Evolutionary conservation across 371 early-diverging fungal genomes (phyloP).

Genomic region (Chytridium lagenaria): DNA sequence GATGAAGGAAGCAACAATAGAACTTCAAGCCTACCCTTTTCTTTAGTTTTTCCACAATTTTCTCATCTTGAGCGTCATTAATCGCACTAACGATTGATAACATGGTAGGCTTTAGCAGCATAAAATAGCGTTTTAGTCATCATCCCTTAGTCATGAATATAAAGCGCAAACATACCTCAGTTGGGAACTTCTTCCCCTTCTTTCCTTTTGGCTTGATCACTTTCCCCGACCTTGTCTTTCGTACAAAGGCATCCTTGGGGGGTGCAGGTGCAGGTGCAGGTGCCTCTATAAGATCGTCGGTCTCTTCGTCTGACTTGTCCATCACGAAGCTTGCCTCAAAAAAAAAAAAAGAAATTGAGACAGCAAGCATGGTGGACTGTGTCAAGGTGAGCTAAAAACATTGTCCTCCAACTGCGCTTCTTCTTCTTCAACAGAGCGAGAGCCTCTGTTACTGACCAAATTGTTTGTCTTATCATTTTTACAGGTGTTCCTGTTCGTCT

Average conservation of each 20-base stretch:
- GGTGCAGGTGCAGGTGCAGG: too few species aligned
- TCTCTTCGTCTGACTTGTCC: too few species aligned
- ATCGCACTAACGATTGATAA: slow-evolving; percentile 24
- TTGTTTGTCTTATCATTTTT: not conserved
- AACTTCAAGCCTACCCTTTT: slow-evolving; percentile 27
- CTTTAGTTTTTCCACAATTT: slow-evolving; percentile 32
- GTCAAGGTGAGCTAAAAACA: not conserved
- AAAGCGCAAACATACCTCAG: not conserved
- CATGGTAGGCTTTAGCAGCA: slow-evolving; percentile 22
- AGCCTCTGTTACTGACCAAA: too few species aligned
- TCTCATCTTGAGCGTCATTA: slow-evolving; percentile 27
- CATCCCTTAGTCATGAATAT: not conserved
- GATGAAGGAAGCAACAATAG: too few species aligned
- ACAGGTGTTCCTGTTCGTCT: slow-evolving; percentile 42
- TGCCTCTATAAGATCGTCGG: too few species aligned
- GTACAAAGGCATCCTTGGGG: too few species aligned
- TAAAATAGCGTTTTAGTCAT: not conserved
- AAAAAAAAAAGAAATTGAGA: not conserved
- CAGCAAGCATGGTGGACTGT: not conserved
- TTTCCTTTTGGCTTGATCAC: slow-evolving; percentile 1
- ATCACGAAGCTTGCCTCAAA: too few species aligned
- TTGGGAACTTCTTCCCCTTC: slow-evolving; percentile 20
- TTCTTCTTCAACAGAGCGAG: too few species aligned
- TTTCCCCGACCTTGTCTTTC: not conserved
- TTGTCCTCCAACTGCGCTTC: not conserved